Conservation (phyloP, 2,329 filamentous ascomycete species). For the Colletotrichum falcatum region DNA sequence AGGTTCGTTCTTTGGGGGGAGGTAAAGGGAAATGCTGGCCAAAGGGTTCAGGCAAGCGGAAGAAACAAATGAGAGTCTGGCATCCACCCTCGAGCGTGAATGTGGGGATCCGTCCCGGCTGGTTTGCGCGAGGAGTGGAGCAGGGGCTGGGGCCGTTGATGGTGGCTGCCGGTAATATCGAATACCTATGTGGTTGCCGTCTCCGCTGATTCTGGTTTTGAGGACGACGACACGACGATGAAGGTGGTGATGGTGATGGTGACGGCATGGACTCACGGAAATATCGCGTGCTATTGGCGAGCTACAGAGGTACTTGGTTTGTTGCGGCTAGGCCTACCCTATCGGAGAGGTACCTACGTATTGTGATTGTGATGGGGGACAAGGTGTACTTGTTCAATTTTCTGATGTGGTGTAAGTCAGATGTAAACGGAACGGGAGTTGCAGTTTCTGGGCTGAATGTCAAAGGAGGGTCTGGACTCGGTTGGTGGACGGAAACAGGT, state of each 20-base stretch:
- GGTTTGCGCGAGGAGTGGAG: conserved; percentile 28
- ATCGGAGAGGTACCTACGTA: too few species aligned
- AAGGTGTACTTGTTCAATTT: not conserved
- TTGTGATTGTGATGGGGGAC: not conserved
- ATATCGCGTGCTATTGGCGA: not conserved
- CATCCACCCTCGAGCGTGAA: conserved; percentile 8
- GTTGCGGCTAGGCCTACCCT: too few species aligned
- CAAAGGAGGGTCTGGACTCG: conserved; percentile 32
- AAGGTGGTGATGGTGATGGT: not conserved
- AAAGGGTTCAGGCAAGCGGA: conserved; percentile 28
- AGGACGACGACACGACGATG: not conserved
- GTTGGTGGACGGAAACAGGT: conserved; percentile 29
- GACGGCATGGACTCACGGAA: not conserved
- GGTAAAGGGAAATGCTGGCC: not conserved
- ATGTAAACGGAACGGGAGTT: conserved; percentile 17
- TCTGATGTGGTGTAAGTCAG: conserved; percentile 8
- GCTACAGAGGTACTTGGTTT: too few species aligned
- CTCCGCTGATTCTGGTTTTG: not conserved
- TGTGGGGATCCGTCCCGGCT: conserved; percentile 16
- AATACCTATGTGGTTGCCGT: not conserved
- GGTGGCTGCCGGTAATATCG: conserved; percentile 2
- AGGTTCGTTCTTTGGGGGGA: not conserved
- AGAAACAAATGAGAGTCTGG: conserved; percentile 9
- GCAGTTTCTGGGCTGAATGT: conserved; percentile 26
- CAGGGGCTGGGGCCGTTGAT: conserved; percentile 2